A percentile compares a stretch with the other conserved stretches of the same genome.
phyloP scores from a whole-genome alignment of 2,329 filamentous ascomycete species.

The Venturia asperata region DNA sequence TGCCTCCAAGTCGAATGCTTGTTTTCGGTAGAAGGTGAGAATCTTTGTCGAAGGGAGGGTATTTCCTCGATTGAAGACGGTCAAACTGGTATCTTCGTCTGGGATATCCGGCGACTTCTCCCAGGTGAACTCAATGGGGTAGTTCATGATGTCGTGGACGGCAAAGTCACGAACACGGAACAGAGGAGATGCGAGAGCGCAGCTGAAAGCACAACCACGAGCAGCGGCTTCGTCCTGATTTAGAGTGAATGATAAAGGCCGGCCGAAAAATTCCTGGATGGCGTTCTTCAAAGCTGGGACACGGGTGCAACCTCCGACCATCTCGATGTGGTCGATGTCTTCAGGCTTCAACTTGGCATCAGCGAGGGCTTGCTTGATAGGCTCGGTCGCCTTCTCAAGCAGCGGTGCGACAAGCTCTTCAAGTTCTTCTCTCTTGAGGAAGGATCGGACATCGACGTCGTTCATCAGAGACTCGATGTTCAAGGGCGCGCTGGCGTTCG shows the following conservation, averaged over 20 bases:
- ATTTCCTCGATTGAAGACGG: slow-evolving; percentile 95
- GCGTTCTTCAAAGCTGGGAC: slow-evolving; percentile 86
- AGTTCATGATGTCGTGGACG: slow-evolving; percentile 94
- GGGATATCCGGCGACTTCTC: slow-evolving; percentile 98
- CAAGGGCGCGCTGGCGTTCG: slow-evolving; percentile 84
- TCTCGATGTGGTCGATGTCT: slow-evolving; percentile 88
- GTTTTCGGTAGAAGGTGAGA: slow-evolving; percentile 97
- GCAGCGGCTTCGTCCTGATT: slow-evolving; percentile 98
- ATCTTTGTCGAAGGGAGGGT: slow-evolving; percentile 98
- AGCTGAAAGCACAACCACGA: slow-evolving; percentile 93
- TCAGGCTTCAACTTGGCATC: slow-evolving; percentile 86
- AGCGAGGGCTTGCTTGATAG: slow-evolving; percentile 86
- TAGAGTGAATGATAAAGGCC: slow-evolving; percentile 86
- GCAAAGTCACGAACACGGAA: slow-evolving; percentile 98
- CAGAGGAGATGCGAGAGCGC: slow-evolving; percentile 91
- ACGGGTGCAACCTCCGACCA: slow-evolving; percentile 91
- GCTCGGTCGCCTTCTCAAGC: slow-evolving; percentile 61
- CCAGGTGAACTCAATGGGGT: slow-evolving; percentile 98
- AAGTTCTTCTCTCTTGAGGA: slow-evolving; percentile 90
- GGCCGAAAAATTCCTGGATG: slow-evolving; percentile 86
- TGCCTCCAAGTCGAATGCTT: slow-evolving; percentile 92
- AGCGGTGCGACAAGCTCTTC: slow-evolving; percentile 85
- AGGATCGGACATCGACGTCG: slow-evolving; percentile 80
- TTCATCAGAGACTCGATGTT: slow-evolving; percentile 99
- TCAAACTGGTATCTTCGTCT: slow-evolving; percentile 94